A percentile compares a stretch with the other conserved stretches of the same genome.
These are phyloP conservation scores for Biancaea sappan DNA, from an alignment of 306 rosid species.

Conservation along the genomic window DNA sequence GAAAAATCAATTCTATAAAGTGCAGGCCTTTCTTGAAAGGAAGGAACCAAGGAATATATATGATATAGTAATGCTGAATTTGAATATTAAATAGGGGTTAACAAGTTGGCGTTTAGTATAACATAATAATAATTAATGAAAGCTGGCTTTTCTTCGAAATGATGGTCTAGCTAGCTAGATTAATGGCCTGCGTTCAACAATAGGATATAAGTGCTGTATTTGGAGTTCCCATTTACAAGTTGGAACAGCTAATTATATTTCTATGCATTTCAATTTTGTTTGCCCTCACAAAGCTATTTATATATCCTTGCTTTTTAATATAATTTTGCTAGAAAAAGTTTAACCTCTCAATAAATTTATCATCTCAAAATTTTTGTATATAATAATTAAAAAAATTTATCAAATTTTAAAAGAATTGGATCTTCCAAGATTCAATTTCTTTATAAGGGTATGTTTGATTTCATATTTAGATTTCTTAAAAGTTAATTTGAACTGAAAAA, in stretches of 20 bases:
- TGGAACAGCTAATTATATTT: slow-evolving; percentile 29
- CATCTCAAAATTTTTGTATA: no score
- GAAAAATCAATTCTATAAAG: slow-evolving; percentile 4
- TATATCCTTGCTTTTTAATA: no score
- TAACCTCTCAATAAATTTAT: no score
- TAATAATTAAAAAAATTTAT: no score
- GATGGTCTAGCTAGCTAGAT: slow-evolving; percentile 23
- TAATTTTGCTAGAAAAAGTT: no score
- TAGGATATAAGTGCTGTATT: slow-evolving; percentile 9
- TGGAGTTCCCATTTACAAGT: slow-evolving; percentile 38
- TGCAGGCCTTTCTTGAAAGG: slow-evolving; percentile 44
- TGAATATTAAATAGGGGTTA: slow-evolving; percentile 28
- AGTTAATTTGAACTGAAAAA: no score
- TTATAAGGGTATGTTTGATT: no score
- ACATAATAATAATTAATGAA: not conserved
- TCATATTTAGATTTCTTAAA: no score
- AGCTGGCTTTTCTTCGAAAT: slow-evolving; percentile 43
- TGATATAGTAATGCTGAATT: slow-evolving; percentile 12
- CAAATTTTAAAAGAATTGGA: no score
- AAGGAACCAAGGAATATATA: slow-evolving; percentile 40
- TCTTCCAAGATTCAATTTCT: no score
- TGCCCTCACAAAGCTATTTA: not conserved
- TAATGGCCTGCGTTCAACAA: slow-evolving; percentile 30
- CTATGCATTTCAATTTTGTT: slow-evolving; percentile 21
- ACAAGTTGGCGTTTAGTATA: slow-evolving; percentile 36